Base-by-base conservation (phyloP, 805 yeast species). In the Teunomyces lycoperdinae region DNA sequence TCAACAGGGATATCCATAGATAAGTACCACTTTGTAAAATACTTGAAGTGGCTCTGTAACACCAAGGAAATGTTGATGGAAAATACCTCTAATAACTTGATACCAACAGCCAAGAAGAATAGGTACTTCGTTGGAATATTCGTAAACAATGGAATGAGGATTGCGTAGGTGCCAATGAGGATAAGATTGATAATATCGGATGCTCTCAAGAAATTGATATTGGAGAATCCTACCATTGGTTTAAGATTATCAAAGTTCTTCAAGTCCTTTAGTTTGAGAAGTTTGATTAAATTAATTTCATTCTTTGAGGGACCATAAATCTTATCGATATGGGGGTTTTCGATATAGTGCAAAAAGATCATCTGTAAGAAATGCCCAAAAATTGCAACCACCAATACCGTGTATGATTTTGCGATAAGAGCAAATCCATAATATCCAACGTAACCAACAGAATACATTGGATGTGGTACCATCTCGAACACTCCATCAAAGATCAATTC, bases 361-460 rank as follows among this genome's bases (percentile, higher is more conserved):
- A 88, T 87, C 63, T 88, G 96, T 46, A 80, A 71, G 45, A 85
- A 77, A 64, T 88, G 96, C 9, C 94, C 96, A 49, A 81, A 65
- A 11, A 87, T 68, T 0, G 95, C 87, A 28, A 85, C 84, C 11
- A 78, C 66, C 52, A 88, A 73, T 5, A 88, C 83, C 7, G 84
- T 76, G 58, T 87, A 86, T 20, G 89, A 83, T 53, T 87, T 84
- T 4, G 91, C 76, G 56, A 88, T 83, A 53, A 88, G 70, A 0
- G 92, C 89, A 58, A 87, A 79, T 0, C 96, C 96, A 60, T 88
- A 88, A 67, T 86, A 88, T 1, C 96, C 96, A 46, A 88, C 80
- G 60, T 88, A 88, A 6, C 96, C 96, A 48, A 89, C 85, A 0
- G 95, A 86, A 64, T 88, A 88, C 96, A 88, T 88, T 45, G 96